phyloP scores from a whole-genome alignment of 129 eudicot genomes.

The Dittrichia graveolens region DNA sequence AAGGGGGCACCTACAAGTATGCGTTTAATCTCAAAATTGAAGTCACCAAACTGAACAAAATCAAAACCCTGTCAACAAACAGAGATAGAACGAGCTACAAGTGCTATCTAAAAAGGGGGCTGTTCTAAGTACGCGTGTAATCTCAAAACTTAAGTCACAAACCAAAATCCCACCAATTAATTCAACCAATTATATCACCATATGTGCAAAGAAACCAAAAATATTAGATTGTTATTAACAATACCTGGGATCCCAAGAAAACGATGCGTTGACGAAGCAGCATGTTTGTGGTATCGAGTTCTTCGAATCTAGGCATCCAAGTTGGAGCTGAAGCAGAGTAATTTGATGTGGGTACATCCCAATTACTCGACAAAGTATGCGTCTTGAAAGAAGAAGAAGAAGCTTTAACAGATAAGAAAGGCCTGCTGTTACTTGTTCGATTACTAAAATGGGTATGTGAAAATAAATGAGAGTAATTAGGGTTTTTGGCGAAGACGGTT shows the following conservation, averaged over 20 bases:
- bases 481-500: slow-evolving; percentile 25
- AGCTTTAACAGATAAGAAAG: slow-evolving; percentile 45
- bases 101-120: not conserved
- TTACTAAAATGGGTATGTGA: not conserved
- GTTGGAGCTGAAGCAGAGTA: slow-evolving; percentile 54
- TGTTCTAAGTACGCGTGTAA: not conserved
- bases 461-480: slow-evolving; percentile 4
- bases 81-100: not conserved
- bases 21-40: not conserved
- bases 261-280: slow-evolving; percentile 95
- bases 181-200: slow-evolving; percentile 1
- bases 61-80: slow-evolving; percentile 14
- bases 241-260: slow-evolving; percentile 84
- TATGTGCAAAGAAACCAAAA: not conserved
- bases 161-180: slow-evolving; percentile 1
- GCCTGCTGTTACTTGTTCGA: slow-evolving; percentile 22
- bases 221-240: not conserved
- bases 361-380: slow-evolving; percentile 49
- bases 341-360: slow-evolving; percentile 64
- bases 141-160: slow-evolving; percentile 13
- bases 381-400: slow-evolving; percentile 31
- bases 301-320: slow-evolving; percentile 81
- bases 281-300: slow-evolving; percentile 95
- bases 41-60: slow-evolving; percentile 11
- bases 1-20: not conserved